Base-by-base conservation (phyloP, 306 rosid genomes). In the Cucurbita argyrosperma region DNA sequence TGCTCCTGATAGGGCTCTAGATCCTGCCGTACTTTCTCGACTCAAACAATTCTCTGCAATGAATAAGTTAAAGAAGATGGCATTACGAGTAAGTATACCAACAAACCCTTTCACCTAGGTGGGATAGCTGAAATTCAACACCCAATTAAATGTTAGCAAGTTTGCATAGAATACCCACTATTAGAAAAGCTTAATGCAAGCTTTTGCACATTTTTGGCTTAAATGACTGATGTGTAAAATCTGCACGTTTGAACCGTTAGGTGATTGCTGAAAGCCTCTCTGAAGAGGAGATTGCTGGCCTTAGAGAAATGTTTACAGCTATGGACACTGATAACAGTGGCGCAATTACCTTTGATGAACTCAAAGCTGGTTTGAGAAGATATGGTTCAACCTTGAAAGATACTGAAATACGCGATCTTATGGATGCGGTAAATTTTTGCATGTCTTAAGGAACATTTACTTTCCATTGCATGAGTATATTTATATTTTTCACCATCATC, bases 11-110 rank as follows among this genome's bases (percentile, higher is more conserved):
- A 88, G 93, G 79, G 84, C 99, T 68, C 79, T 95, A 40, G 99
- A 95, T 82, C 90, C 99, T 64, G 99, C 99, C 65, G 99, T 95
- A 66, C 90, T 95, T 80, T 95, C 97, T 79, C 99, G 99, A 82
- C 97, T 95, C 82, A 95, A 95, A 84, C 90, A 83, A 81, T 95
- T 95, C 81, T 95, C 99, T 84, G 99, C 96, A 35, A 95, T 95
- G 99, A 95, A 95, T 77, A 95, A 95, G 84, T 85, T 95, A 68
- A 95, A 95, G 96, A 95, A 95, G 85, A 91, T 95, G 99, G 99
- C 99, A 58, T 78, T 95, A 56, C 86, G 99, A 80, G 99, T 95
- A 86, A 85, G 88, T 79, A 74, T 67, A 83, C 13, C 19, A 23
- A 68, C 74, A 47, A 23, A 0, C 16, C 0, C 4, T 62, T 69